Evolutionary conservation across 352 stramenopile genomes (phyloP).

Genomic region (Globisporangium alternatum): DNA sequence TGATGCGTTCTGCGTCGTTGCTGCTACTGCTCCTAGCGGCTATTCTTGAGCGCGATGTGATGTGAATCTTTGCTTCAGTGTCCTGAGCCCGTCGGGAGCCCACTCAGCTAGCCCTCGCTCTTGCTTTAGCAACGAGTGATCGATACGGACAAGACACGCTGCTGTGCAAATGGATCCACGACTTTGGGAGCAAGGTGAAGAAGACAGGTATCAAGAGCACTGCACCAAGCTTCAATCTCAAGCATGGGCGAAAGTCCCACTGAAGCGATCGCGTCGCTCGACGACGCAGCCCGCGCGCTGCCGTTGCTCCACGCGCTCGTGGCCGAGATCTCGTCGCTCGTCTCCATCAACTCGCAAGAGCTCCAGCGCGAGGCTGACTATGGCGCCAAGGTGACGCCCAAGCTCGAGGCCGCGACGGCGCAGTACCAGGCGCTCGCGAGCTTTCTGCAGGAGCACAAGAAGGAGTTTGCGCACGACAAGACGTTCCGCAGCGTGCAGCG

Average conservation of each 20-base stretch:
- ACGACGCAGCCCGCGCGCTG: constrained; percentile 38
- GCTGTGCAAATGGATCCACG: too few species aligned
- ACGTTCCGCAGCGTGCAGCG: constrained; percentile 54
- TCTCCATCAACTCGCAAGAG: constrained; percentile 25
- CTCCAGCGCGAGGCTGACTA: constrained; percentile 63
- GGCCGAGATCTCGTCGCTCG: constrained; percentile 29
- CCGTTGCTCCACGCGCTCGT: constrained; percentile 36
- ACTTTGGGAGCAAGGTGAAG: background rate
- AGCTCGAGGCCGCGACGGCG: constrained; percentile 50
- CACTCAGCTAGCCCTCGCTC: too few species aligned
- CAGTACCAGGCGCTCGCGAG: constrained; percentile 62
- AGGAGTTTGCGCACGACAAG: constrained; percentile 41
- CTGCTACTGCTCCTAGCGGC: too few species aligned
- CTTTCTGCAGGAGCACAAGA: constrained; percentile 65
- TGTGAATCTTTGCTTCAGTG: background rate
- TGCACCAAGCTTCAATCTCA: background rate
- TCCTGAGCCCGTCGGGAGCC: background rate
- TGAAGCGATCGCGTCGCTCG: constrained; percentile 36
- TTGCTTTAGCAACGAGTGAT: too few species aligned
- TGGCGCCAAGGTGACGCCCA: constrained; percentile 33
- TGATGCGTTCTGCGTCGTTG: background rate
- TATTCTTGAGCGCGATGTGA: too few species aligned
- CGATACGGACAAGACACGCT: too few species aligned
- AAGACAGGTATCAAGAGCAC: background rate
- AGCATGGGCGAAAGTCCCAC: constrained; percentile 3